These are phyloP conservation scores for Pelargonium fulgidum DNA, from an alignment of 441 rosid genomes.

Conservation along the genomic window DNA sequence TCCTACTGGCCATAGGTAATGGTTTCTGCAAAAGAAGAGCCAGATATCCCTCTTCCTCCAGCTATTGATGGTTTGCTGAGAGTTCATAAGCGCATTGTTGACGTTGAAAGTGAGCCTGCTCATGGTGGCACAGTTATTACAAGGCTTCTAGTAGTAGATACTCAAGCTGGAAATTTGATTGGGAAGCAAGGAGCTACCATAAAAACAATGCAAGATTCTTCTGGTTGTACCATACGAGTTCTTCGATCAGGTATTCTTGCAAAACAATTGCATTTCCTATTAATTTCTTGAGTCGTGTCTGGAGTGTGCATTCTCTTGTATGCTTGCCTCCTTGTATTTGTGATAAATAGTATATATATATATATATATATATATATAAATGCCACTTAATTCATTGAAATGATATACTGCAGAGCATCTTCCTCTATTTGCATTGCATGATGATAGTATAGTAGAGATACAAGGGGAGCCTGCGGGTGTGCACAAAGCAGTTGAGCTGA, in stretches of 20 bases:
- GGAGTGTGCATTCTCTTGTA: background rate
- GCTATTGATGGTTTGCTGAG: constrained; percentile 32
- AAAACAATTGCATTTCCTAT: background rate
- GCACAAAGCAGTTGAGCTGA: constrained; percentile 33
- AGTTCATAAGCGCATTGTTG: constrained; percentile 26
- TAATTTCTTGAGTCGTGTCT: background rate
- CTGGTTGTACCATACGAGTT: constrained; percentile 27
- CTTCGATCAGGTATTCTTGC: constrained; percentile 20
- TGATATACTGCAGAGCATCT: constrained; percentile 27
- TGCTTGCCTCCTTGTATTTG: background rate
- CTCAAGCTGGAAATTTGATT: constrained; percentile 29
- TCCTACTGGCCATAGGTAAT: constrained; percentile 17
- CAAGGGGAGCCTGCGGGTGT: constrained; percentile 29
- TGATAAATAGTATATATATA: background rate
- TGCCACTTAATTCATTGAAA: constrained; percentile 2
- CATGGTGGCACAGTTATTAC: constrained; percentile 25
- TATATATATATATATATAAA: background rate
- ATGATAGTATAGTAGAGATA: constrained; percentile 32
- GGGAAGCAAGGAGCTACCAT: constrained; percentile 31
- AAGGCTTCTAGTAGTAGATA: constrained; percentile 28
- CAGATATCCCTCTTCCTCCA: constrained; percentile 30
- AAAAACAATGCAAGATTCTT: constrained; percentile 29
- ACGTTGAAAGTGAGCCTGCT: constrained; percentile 20
- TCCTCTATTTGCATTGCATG: constrained; percentile 30
- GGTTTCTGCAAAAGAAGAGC: constrained; percentile 35